Conservation (phyloP, 345 rosid genomes). For the Garcia nutans region DNA sequence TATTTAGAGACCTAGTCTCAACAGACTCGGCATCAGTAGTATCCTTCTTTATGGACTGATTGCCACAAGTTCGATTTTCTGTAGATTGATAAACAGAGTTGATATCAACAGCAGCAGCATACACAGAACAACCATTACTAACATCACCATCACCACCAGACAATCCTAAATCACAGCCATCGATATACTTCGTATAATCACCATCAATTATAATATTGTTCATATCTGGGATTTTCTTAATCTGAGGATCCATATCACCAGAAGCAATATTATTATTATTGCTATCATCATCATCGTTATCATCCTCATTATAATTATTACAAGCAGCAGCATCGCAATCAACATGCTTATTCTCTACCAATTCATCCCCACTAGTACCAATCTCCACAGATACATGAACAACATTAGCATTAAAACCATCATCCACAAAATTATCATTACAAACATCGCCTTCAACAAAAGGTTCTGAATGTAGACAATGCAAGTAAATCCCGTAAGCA, state of each 20-base stretch:
- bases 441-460: background rate
- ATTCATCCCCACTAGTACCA: background rate
- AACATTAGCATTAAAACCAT: background rate
- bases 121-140: background rate
- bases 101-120: background rate
- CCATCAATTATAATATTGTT: background rate
- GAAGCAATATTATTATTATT: background rate
- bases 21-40: background rate
- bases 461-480: background rate
- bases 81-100: background rate
- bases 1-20: background rate
- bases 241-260: background rate
- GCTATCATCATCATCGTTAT: background rate
- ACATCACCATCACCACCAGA: background rate
- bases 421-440: background rate
- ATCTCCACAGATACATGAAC: background rate
- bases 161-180: background rate
- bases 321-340: background rate
- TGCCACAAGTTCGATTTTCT: background rate
- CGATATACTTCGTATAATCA: background rate
- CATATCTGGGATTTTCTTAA: background rate
- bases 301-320: background rate
- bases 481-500: background rate
- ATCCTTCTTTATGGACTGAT: background rate
- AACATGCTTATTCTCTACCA: background rate